Percentiles rank a stretch among this genome's conserved stretches.
These are phyloP conservation scores for Pichia manshurica DNA, from an alignment of 805 yeast species.

Conservation along the genomic window DNA sequence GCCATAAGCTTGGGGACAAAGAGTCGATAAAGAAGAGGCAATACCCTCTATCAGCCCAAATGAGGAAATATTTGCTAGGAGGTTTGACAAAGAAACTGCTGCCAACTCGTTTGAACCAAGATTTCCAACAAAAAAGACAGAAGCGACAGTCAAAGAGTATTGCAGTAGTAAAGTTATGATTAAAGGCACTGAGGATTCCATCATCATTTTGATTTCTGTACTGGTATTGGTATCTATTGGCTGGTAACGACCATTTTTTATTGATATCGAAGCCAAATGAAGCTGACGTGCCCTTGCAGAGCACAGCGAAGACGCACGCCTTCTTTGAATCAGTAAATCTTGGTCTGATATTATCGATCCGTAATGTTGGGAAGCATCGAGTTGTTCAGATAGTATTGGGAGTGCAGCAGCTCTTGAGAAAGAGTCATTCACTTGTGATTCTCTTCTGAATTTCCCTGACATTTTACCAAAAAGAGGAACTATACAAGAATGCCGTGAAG, in stretches of 20 bases:
- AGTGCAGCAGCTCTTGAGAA: not conserved
- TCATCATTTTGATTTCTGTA: conserved; percentile 36
- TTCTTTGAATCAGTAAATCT: conserved; percentile 20
- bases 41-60: conserved; percentile 54
- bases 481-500: too few relatives aligned
- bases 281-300: conserved; percentile 14
- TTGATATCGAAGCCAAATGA: conserved; percentile 19
- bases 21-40: conserved; percentile 51
- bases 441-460: conserved; percentile 1
- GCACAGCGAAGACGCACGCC: conserved; percentile 24
- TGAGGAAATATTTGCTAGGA: conserved; percentile 51
- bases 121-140: conserved; percentile 54
- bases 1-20: conserved; percentile 59
- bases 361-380: conserved; percentile 4
- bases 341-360: conserved; percentile 18
- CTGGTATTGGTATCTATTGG: conserved; percentile 38
- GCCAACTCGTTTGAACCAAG: conserved; percentile 53
- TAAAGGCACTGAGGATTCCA: conserved; percentile 43
- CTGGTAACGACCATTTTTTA: conserved; percentile 21
- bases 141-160: conserved; percentile 47
- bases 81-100: conserved; percentile 52
- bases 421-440: not conserved
- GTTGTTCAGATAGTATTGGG: conserved; percentile 1
- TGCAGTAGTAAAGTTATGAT: conserved; percentile 50
- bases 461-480: not conserved